Evolutionary conservation across 192 early-diverging fungal genomes (phyloP).

Genomic region (Podila clonocystis): DNA sequence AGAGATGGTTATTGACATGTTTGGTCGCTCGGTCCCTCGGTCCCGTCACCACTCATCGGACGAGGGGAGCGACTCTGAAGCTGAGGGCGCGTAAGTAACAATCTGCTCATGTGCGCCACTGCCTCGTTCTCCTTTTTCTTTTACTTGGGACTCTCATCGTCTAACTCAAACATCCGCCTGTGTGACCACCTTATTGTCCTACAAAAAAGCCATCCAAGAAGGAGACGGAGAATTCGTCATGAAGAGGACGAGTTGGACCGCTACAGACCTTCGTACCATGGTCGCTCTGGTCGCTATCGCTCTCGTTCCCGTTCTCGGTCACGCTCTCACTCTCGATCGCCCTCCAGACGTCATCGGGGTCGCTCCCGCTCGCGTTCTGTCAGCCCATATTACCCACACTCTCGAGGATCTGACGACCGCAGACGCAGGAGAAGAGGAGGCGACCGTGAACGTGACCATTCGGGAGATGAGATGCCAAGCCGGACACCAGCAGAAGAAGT

Average conservation of each 20-base stretch:
- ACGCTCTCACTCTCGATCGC: constrained; percentile 26
- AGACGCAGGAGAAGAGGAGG: constrained; percentile 30
- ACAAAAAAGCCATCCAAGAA: constrained; percentile 20
- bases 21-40: constrained; percentile 44
- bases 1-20: constrained; percentile 46
- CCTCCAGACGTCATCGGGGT: constrained; percentile 19
- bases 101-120: neutral
- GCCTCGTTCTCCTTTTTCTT: neutral
- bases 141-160: neutral
- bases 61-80: constrained; percentile 35
- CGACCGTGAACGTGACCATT: constrained; percentile 20
- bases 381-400: constrained; percentile 38
- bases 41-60: constrained; percentile 43
- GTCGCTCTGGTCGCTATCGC: constrained; percentile 21
- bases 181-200: neutral
- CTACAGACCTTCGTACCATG: constrained; percentile 12
- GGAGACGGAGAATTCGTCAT: constrained; percentile 29
- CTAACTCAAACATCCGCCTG: neutral
- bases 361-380: constrained; percentile 39
- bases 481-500: constrained; percentile 22
- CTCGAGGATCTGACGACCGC: constrained; percentile 17
- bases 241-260: constrained; percentile 29
- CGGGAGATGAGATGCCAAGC: constrained; percentile 23
- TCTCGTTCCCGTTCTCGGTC: constrained; percentile 29
- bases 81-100: constrained; percentile 27